These are phyloP conservation scores for Apocynum venetum DNA, from an alignment of 257 asterid genomes.

Conservation along the genomic window DNA sequence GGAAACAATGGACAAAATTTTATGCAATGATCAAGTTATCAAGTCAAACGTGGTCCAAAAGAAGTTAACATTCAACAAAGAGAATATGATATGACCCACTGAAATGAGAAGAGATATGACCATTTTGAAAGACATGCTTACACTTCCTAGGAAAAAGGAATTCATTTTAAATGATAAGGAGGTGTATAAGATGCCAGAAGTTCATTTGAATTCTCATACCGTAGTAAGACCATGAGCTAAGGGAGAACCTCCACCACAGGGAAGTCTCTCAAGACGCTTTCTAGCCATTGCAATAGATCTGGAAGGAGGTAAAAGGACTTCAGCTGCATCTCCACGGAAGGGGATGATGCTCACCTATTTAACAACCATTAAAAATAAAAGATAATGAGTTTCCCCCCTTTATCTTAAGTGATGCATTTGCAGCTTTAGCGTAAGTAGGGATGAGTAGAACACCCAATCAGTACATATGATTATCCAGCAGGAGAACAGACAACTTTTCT, in stretches of 20 bases:
- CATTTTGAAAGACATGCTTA: not conserved
- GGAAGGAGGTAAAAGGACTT: slow-evolving; percentile 96
- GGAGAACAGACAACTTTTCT: not conserved
- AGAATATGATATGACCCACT: not conserved
- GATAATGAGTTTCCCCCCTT: not conserved
- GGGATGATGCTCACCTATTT: slow-evolving; percentile 89
- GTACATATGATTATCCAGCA: not conserved
- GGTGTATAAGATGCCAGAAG: not conserved
- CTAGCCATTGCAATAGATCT: slow-evolving; percentile 98
- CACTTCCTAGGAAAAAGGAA: not conserved
- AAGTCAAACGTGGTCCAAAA: not conserved
- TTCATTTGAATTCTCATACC: slow-evolving; percentile 35
- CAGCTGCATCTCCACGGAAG: slow-evolving; percentile 99
- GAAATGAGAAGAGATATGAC: not conserved
- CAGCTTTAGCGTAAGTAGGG: not conserved
- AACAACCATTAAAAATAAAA: slow-evolving; percentile 21
- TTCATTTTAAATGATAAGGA: not conserved
- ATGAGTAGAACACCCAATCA: not conserved
- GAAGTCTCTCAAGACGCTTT: slow-evolving; percentile 96
- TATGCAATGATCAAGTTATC: not conserved
- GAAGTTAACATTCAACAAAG: not conserved
- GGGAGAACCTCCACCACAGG: slow-evolving; percentile 99
- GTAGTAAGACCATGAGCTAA: slow-evolving; percentile 98
- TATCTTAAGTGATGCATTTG: not conserved
- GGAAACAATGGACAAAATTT: not conserved